Conservation (phyloP, 2,329 filamentous ascomycete genomes). For the Chrysoporthe austroafricana region DNA sequence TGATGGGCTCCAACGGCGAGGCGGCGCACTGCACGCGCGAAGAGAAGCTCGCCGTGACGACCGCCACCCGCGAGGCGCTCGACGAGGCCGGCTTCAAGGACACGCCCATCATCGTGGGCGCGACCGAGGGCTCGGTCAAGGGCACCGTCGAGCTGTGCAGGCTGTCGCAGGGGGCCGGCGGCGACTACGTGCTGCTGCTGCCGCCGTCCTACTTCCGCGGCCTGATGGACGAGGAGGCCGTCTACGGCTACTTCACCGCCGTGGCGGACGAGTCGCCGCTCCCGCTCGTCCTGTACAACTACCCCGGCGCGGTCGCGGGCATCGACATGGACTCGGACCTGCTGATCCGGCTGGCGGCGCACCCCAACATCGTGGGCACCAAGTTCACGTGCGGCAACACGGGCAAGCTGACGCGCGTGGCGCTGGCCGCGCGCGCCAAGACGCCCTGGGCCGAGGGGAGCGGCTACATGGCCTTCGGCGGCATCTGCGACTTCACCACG, state of each 20-base stretch:
- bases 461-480: slow-evolving; percentile 84
- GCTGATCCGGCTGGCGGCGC: slow-evolving; percentile 76
- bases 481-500: slow-evolving; percentile 84
- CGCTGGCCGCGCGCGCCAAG: slow-evolving; percentile 70
- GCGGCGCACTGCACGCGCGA: slow-evolving; percentile 80
- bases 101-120: slow-evolving; percentile 81
- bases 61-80: slow-evolving; percentile 78
- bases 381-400: slow-evolving; percentile 94
- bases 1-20: slow-evolving; percentile 90
- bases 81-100: slow-evolving; percentile 77
- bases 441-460: slow-evolving; percentile 63
- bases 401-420: slow-evolving; percentile 84
- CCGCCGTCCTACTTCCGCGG: slow-evolving; percentile 83
- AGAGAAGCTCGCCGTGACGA: slow-evolving; percentile 76
- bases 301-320: slow-evolving; percentile 82
- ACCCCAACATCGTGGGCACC: slow-evolving; percentile 84
- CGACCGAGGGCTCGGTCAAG: slow-evolving; percentile 79
- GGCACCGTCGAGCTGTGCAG: slow-evolving; percentile 78
- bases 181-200: slow-evolving; percentile 78
- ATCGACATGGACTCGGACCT: slow-evolving; percentile 91
- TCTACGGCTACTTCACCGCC: slow-evolving; percentile 73
- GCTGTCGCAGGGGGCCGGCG: slow-evolving; percentile 69
- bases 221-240: slow-evolving; percentile 73
- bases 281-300: slow-evolving; percentile 88
- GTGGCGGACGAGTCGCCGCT: slow-evolving; percentile 78